phyloP scores from a whole-genome alignment of 768 basidiomycete genomes.

The Mycena vitilis region DNA sequence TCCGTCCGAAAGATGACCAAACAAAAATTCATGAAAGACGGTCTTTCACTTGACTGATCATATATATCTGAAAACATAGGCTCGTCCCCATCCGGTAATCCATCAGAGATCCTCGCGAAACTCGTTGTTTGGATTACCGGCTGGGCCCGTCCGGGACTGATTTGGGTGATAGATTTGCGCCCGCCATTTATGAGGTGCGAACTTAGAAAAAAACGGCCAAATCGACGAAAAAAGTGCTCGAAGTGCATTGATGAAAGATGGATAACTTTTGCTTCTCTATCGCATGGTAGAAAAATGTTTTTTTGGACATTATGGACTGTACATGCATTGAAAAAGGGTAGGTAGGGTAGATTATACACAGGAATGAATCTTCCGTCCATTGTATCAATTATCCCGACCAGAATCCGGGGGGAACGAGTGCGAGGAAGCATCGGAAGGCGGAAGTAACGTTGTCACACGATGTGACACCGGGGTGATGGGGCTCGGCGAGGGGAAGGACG shows the following conservation, averaged over 20 bases:
- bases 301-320: not conserved
- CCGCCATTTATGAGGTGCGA: not conserved
- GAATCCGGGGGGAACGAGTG: not conserved
- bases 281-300: not conserved
- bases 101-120: no score
- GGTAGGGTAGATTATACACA: not conserved
- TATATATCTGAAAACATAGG: no score
- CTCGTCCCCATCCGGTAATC: no score
- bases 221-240: not conserved
- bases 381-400: not conserved
- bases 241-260: not conserved
- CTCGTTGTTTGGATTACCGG: not conserved
- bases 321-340: not conserved
- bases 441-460: not conserved
- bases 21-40: no score
- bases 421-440: not conserved
- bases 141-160: not conserved
- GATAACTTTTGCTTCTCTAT: not conserved
- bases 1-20: no score
- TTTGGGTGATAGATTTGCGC: not conserved
- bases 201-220: not conserved
- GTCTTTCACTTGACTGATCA: no score
- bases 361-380: not conserved
- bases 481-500: not conserved
- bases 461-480: not conserved